Evolutionary conservation across 2,329 filamentous ascomycete genomes (phyloP).

Genomic region (Davidsoniella neocaledoniae): DNA sequence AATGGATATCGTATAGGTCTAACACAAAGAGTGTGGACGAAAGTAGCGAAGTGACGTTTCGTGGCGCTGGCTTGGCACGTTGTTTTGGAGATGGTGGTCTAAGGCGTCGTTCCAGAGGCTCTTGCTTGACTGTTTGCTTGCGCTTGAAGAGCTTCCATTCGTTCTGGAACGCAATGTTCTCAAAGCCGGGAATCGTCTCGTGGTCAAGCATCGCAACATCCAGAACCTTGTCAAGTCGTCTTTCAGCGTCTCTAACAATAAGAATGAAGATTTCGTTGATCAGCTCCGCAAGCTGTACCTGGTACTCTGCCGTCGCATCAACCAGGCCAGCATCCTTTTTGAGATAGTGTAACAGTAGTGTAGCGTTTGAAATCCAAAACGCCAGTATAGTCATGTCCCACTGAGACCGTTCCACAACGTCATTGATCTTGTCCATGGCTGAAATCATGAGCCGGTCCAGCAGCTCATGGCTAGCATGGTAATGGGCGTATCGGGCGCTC

Average conservation of each 20-base stretch:
- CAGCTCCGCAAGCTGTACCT: constrained; percentile 80
- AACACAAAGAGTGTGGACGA: constrained; percentile 94
- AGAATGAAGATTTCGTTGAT: constrained; percentile 98
- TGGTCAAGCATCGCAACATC: constrained; percentile 92
- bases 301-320: constrained; percentile 70
- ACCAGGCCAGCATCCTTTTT: constrained; percentile 82
- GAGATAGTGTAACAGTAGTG: constrained; percentile 83
- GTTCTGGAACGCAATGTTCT: constrained; percentile 92
- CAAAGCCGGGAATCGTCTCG: constrained; percentile 93
- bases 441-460: constrained; percentile 64
- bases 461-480: constrained; percentile 77
- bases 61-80: constrained; percentile 75
- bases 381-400: constrained; percentile 99
- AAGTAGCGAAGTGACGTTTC: constrained; percentile 87
- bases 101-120: constrained; percentile 78
- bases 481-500: constrained; percentile 88
- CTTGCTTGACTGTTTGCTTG: constrained; percentile 77
- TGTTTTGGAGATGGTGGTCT: constrained; percentile 87
- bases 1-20: constrained; percentile 97
- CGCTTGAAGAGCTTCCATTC: constrained; percentile 96
- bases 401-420: constrained; percentile 85
- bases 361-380: constrained; percentile 98
- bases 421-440: constrained; percentile 92
- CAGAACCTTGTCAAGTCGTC: constrained; percentile 88
- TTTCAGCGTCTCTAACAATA: constrained; percentile 88